Evolutionary conservation across 176 grass and related monocot species (phyloP), one percentile per base, ranked within the genome.

Genomic region (Areca catechu): DNA sequence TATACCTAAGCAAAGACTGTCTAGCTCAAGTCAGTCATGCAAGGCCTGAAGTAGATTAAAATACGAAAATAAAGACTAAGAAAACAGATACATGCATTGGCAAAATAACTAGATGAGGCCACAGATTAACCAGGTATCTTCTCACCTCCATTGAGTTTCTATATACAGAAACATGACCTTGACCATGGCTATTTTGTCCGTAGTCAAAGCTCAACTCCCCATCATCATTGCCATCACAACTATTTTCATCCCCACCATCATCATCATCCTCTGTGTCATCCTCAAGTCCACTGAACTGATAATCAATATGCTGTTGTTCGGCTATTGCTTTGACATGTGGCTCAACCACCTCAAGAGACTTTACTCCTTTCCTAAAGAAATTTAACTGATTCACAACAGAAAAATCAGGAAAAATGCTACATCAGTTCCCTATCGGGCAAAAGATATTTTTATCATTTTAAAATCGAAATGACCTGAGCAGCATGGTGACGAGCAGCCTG

Each of bases 401-500:
- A 62, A 65, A 48, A 16, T 30, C 53, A 43, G 10, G 34, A 43
- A 43, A 43, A 43, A 43, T 43, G 7, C 7, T 14, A 43, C 34
- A 43, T 43, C 34, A 43, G 34, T 43, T 43, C 10, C 34, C 34
- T 12, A 12, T 43, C 9, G 2, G 7, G 6, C 34, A 43, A 0
- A 43, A 43, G 34, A 43, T 43, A 43, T 43, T 43, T 43, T 43
- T 43, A 43, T 7, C 34, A 43, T 43, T 12, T 43, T 7, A 43
- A 9, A 43, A 2, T 12, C 50, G 21, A 56, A 20, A 79, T 47
- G 24, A 86, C 92, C 86, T 97, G 92, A 7, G 86, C 80, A 21
- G 92, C 92, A 84, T 97, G 86, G 76, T 97, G 92, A 29, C 92
- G 92, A 65, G 77, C 81, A 74, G 92, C 92, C 66, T 97, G 92